These are phyloP conservation scores for Saururus chinensis DNA, from an alignment of 164 flowering plant genomes.

Conservation along the genomic window DNA sequence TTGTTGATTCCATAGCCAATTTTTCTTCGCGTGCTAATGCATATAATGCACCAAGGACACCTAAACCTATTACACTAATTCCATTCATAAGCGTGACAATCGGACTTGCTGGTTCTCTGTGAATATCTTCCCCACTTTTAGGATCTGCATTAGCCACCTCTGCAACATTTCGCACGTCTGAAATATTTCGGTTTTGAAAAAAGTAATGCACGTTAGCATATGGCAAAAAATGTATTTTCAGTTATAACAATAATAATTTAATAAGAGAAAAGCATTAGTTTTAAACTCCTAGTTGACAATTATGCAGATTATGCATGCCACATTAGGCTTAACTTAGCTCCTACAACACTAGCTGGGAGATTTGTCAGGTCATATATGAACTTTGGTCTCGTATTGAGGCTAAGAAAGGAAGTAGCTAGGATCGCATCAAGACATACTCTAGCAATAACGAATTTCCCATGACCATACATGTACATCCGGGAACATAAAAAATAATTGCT, in stretches of 20 bases:
- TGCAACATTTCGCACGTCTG: background rate
- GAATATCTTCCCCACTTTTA: constrained; percentile 11
- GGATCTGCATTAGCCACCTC: background rate
- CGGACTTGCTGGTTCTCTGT: constrained; percentile 27
- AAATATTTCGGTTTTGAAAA: background rate
- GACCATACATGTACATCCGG: too few relatives aligned
- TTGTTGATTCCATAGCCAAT: constrained; percentile 30
- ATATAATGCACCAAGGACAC: constrained; percentile 72
- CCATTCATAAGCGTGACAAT: constrained; percentile 56
- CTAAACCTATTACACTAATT: constrained; percentile 53
- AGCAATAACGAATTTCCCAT: too few relatives aligned
- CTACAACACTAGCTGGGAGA: too few relatives aligned
- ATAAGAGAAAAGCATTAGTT: background rate
- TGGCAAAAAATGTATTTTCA: background rate
- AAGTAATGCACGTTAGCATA: background rate
- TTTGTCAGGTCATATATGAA: too few relatives aligned
- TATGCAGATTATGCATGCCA: background rate
- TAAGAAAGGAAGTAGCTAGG: too few relatives aligned
- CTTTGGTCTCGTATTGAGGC: too few relatives aligned
- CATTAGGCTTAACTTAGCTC: too few relatives aligned
- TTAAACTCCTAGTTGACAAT: background rate
- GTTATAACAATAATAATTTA: background rate
- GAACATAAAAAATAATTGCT: background rate
- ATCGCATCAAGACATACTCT: too few relatives aligned
- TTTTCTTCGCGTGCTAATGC: constrained; percentile 55